Conservation (phyloP, 176 grass and related monocot genomes). For the Musa schizocarpa region DNA sequence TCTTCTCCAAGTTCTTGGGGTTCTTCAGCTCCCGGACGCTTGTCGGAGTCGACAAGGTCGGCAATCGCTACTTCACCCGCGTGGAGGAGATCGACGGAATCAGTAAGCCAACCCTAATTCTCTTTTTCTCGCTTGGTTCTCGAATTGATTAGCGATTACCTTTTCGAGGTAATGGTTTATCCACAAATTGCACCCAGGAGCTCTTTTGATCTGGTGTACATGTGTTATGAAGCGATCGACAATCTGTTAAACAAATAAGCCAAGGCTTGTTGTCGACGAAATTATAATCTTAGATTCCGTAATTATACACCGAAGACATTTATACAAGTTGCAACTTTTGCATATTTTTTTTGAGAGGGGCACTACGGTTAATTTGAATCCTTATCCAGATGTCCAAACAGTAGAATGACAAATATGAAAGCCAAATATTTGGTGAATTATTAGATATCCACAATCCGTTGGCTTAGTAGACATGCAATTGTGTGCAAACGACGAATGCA, state of each 20-base stretch:
- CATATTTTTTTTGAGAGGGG: not conserved
- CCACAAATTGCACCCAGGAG: not conserved
- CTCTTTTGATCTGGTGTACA: too few relatives aligned
- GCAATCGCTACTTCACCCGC: conserved; percentile 75
- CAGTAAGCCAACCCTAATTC: conserved; percentile 23
- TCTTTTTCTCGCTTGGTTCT: not conserved
- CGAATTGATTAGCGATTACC: not conserved
- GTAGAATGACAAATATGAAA: not conserved
- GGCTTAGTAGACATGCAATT: too few relatives aligned
- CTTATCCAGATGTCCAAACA: not conserved
- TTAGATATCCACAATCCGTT: too few relatives aligned
- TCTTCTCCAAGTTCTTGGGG: conserved; percentile 51
- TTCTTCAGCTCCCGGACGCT: conserved; percentile 56
- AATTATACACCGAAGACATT: too few relatives aligned
- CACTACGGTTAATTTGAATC: not conserved
- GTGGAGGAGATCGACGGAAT: conserved; percentile 59
- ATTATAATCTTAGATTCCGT: too few relatives aligned
- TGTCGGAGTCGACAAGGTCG: conserved; percentile 69
- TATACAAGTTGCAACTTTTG: too few relatives aligned
- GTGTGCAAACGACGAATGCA: too few relatives aligned
- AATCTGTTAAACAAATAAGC: too few relatives aligned
- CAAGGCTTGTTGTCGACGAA: too few relatives aligned
- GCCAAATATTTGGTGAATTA: not conserved
- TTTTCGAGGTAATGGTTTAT: not conserved
- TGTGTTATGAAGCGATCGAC: too few relatives aligned